Evolutionary conservation across 495 filamentous ascomycete genomes (phyloP).

Genomic region (Staphylotrichum longicolle): DNA sequence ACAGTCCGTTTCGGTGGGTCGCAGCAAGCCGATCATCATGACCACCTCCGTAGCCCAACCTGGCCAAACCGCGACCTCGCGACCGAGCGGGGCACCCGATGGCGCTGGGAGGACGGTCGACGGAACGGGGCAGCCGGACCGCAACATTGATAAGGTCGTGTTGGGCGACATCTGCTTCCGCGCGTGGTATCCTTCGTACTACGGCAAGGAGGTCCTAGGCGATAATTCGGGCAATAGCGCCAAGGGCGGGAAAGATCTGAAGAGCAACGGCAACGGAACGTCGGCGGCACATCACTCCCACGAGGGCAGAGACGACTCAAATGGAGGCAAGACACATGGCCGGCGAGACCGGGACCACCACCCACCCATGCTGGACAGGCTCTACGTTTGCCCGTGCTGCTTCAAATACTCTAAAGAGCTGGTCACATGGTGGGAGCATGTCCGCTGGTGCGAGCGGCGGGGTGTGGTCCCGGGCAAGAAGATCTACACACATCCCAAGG

Average conservation of each 20-base stretch:
- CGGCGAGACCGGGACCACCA: conserved; percentile 34
- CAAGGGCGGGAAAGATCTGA: conserved; percentile 28
- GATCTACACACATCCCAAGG: conserved; percentile 51
- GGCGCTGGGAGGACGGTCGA: not conserved
- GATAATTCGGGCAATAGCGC: conserved; percentile 23
- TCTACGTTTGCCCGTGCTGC: conserved; percentile 90
- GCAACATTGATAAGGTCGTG: conserved; percentile 71
- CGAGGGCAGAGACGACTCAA: conserved; percentile 25
- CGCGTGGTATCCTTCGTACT: conserved; percentile 75
- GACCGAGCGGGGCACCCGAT: conserved; percentile 24
- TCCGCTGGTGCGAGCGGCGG: conserved; percentile 42
- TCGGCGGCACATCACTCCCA: conserved; percentile 6
- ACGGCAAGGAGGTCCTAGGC: conserved; percentile 71
- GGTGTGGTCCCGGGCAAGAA: conserved; percentile 43
- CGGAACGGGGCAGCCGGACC: conserved; percentile 38
- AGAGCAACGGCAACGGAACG: conserved; percentile 8
- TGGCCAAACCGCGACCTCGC: conserved; percentile 17
- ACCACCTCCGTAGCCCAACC: conserved; percentile 25
- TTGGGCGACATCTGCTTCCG: conserved; percentile 71
- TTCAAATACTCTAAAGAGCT: conserved; percentile 86
- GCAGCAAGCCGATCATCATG: conserved; percentile 28
- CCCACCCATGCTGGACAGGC: conserved; percentile 50
- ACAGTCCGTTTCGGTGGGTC: conserved; percentile 31
- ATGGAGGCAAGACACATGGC: conserved; percentile 39
- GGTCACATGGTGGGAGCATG: conserved; percentile 52